phyloP scores from a whole-genome alignment of 2,329 filamentous ascomycete genomes.

The Dactylellina leptospora region DNA sequence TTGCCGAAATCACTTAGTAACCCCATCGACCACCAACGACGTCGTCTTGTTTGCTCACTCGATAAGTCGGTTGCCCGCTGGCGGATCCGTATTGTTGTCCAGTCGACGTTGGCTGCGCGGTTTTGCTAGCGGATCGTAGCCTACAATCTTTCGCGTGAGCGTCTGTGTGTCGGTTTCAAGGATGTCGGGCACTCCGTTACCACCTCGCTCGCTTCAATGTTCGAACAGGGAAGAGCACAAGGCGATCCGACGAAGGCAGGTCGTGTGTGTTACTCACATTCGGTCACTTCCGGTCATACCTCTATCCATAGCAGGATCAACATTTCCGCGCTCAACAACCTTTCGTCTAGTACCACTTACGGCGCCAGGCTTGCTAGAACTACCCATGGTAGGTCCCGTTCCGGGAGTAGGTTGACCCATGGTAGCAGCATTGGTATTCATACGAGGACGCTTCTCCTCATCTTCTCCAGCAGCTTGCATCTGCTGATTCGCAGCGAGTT shows the following conservation, averaged over 20 bases:
- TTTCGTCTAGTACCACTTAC: constrained; percentile 56
- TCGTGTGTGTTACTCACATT: constrained; percentile 56
- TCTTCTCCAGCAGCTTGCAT: constrained; percentile 55
- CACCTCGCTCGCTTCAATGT: constrained; percentile 37
- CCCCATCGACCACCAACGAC: constrained; percentile 53
- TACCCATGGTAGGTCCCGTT: constrained; percentile 53
- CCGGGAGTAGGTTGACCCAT: constrained; percentile 55
- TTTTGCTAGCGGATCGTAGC: constrained; percentile 58
- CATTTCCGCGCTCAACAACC: constrained; percentile 56
- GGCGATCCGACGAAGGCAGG: constrained; percentile 42
- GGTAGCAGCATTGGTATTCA: constrained; percentile 55
- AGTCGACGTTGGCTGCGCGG: constrained; percentile 54
- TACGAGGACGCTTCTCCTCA: constrained; percentile 55
- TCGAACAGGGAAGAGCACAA: constrained; percentile 39
- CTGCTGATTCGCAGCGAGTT: constrained; percentile 56
- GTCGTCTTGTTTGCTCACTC: constrained; percentile 57
- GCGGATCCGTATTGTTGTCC: constrained; percentile 53
- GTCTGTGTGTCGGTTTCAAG: constrained; percentile 33
- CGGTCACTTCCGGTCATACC: constrained; percentile 57
- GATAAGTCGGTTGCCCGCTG: constrained; percentile 54
- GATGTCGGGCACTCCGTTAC: constrained; percentile 48
- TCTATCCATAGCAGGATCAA: constrained; percentile 57
- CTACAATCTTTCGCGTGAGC: constrained; percentile 55
- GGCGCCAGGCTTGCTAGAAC: constrained; percentile 55
- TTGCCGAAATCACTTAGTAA: constrained; percentile 54